Percentiles rank a stretch among this genome's conserved stretches.
Evolutionary conservation across 78 protist genomes (phyloP).

Genomic region (Monocercomonoides exilis): DNA sequence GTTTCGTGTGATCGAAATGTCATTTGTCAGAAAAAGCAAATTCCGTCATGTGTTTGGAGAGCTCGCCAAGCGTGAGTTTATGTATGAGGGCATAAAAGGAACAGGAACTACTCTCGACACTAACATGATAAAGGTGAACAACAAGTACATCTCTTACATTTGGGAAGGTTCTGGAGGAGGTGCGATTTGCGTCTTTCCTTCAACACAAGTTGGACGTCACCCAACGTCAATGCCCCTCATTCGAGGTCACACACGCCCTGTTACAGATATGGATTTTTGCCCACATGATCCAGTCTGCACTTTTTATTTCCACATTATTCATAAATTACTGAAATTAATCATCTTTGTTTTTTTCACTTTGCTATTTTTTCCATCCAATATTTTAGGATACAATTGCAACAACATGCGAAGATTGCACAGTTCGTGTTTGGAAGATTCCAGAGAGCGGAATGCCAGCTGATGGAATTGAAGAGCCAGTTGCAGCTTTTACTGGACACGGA

Average conservation of each 20-base stretch:
- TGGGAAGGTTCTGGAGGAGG: neutral
- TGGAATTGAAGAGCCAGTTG: neutral
- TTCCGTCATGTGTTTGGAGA: neutral
- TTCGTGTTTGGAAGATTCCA: conserved; percentile 1
- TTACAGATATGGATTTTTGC: neutral
- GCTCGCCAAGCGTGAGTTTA: neutral
- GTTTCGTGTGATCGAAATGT: too few species aligned
- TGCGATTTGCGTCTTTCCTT: neutral
- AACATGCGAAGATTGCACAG: neutral
- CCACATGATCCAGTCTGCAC: neutral
- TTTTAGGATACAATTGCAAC: neutral
- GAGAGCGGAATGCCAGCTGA: neutral
- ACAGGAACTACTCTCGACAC: neutral
- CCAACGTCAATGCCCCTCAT: neutral
- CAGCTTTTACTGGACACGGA: neutral
- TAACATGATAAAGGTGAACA: neutral
- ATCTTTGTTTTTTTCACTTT: neutral
- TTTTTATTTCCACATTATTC: neutral
- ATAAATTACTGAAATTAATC: too few species aligned
- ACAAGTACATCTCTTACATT: neutral
- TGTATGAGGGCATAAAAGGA: neutral
- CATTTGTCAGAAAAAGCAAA: neutral
- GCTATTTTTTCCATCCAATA: neutral
- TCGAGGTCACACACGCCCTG: neutral
- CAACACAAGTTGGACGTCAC: neutral